Evolutionary conservation across 306 rosid species (phyloP).

Genomic region (Vigna unguiculata): DNA sequence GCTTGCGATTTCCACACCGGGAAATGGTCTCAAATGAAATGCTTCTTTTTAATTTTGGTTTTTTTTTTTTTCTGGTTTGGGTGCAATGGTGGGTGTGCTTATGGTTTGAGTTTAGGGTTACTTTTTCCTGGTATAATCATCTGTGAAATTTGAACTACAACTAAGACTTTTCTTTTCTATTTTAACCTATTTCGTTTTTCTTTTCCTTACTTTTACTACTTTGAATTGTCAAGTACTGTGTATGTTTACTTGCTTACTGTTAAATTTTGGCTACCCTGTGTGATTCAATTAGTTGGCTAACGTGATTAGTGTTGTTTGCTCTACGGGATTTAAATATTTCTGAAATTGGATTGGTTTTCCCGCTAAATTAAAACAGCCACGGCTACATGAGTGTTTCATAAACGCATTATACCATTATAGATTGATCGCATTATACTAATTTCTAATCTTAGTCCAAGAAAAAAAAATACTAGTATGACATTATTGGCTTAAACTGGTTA

Average conservation of each 20-base stretch:
- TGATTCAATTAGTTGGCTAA: conserved; percentile 31
- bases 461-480: no score
- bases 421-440: no score
- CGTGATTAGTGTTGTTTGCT: not conserved
- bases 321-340: not conserved
- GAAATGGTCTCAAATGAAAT: conserved; percentile 75
- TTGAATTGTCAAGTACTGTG: conserved; percentile 28
- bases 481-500: no score
- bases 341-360: not conserved
- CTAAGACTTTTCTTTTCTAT: conserved; percentile 13
- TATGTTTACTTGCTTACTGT: conserved; percentile 11
- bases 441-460: no score
- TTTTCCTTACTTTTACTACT: conserved; percentile 8
- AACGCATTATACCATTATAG: not conserved
- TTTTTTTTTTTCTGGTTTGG: not conserved
- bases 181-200: not conserved
- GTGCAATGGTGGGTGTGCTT: conserved; percentile 22
- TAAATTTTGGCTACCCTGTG: conserved; percentile 31
- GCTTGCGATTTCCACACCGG: conserved; percentile 86
- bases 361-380: not conserved
- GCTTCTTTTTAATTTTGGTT: not conserved
- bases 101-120: conserved; percentile 39
- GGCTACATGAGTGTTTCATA: no score
- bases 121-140: conserved; percentile 37
- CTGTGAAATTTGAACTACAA: conserved; percentile 39